Evolutionary conservation across 106 monocot species (phyloP), one percentile per base, ranked within the genome.

Genomic region (Xerophyta viscosa): DNA sequence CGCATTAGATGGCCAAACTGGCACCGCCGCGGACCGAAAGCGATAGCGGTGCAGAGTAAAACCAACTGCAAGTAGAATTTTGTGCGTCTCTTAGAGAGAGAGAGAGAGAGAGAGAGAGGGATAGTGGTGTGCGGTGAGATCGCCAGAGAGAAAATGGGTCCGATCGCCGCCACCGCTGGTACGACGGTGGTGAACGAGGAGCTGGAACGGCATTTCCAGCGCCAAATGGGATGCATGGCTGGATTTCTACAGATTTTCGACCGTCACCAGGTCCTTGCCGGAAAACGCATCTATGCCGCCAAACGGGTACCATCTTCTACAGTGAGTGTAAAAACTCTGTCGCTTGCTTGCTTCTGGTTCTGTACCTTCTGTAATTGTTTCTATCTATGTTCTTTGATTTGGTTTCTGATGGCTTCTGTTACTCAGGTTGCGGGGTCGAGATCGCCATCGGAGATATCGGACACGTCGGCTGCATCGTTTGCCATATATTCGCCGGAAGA

Each of bases 171-270:
- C 14, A 10, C 37, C 3, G 27, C 1, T 39, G 39, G 13, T 39
- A 7, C 39, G 39, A 15, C 39, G 0, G 27, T 52, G 20, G 6
- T 43, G 4, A 63, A 56, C 37, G 26, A 62, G 9, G 66, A 68
- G 17, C 59, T 67, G 12, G 81, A 75, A 74, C 58, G 36, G 60
- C 60, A 68, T 17, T 29, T 83, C 1, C 74, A 78, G 61, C 67
- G 63, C 73, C 96, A 86, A 50, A 79, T 98, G 74, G 96, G 96
- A 0, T 98, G 96, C 71, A 90, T 98, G 89, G 61, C 89, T 3
- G 82, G 89, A 18, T 89, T 98, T 58, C 63, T 89, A 37, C 89
- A 89, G 62, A 54, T 98, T 59, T 90, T 98, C 81, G 89, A 98
- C 26, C 81, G 85, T 24, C 72, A 69, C 8, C 96, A 86, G 54